Evolutionary conservation across 2,329 filamentous ascomycete species (phyloP).

Genomic region (Geosmithia morbida): DNA sequence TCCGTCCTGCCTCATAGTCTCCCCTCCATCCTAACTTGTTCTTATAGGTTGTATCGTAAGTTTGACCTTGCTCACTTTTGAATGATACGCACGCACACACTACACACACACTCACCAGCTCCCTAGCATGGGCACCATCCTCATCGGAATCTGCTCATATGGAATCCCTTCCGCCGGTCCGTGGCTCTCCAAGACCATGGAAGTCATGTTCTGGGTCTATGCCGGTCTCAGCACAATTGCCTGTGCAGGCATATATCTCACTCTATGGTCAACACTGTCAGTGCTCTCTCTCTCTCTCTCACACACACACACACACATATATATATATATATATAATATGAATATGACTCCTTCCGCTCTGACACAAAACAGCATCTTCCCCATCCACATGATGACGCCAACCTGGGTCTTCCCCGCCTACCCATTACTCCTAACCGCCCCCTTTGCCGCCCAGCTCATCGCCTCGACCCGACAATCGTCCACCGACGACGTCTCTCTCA

Average conservation of each 20-base stretch:
- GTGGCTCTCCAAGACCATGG: slow-evolving; percentile 48
- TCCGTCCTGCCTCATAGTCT: slow-evolving; percentile 2
- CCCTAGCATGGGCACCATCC: slow-evolving; percentile 55
- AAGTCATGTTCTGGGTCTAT: slow-evolving; percentile 63
- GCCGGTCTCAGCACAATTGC: slow-evolving; percentile 50
- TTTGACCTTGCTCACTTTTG: background rate
- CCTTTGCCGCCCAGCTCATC: slow-evolving; percentile 50
- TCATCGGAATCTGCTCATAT: slow-evolving; percentile 69
- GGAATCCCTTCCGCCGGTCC: slow-evolving; percentile 44
- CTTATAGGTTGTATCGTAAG: slow-evolving; percentile 28
- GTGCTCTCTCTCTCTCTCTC: slow-evolving; percentile 9
- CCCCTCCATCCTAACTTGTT: slow-evolving; percentile 2
- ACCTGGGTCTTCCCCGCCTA: slow-evolving; percentile 84
- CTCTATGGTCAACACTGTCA: slow-evolving; percentile 50
- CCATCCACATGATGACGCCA: slow-evolving; percentile 74
- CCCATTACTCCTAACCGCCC: slow-evolving; percentile 61
- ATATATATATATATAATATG: too few relatives aligned
- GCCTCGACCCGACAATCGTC: slow-evolving; percentile 18
- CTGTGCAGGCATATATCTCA: slow-evolving; percentile 59
- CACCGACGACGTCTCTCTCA: slow-evolving; percentile 12
- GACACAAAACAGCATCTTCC: slow-evolving; percentile 24
- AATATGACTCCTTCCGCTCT: background rate
- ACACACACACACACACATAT: background rate
- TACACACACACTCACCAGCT: slow-evolving; percentile 22
- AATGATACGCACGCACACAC: too few relatives aligned